Base-by-base conservation (phyloP, 805 yeast genomes). In the Martiniozyma abietophila region DNA sequence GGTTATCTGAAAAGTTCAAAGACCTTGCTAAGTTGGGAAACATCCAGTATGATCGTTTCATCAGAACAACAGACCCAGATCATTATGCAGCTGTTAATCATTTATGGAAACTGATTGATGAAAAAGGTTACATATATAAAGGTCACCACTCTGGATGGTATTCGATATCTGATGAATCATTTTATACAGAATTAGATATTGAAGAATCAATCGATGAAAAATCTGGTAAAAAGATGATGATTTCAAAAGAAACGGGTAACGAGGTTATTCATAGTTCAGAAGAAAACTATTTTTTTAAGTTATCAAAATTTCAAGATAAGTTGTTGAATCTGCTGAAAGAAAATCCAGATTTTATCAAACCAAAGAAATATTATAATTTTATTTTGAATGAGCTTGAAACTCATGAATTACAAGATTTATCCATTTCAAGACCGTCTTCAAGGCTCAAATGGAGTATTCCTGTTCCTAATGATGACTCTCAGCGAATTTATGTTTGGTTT, bases 131-230 rank as follows among this genome's bases (percentile, higher is more conserved):
- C 44, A 81, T 92, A 2, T 85, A 85, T 52, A 71, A 79, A 51
- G 96, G 95, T 6, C 62, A 69, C 20, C 98, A 92, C 53, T 58
- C 71, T 31, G 98, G 98, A 2, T 92, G 97, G 97, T 92, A 92
- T 52, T 83, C 94, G 6, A 64, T 89, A 6, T 80, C 94, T 31
- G 98, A 92, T 51, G 98, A 92, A 58, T 80, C 96, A 2, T 92
- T 92, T 50, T 89, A 84, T 48, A 82, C 97, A 0, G 94, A 79
- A 41, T 58, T 73, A 2, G 95, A 86, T 53, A 74, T 84, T 18
- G 70, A 65, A 35, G 67, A 64, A 16, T 32, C 55, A 8, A 48
- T 48, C 35, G 47, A 54, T 39, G 50, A 53, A 12, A 44, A 47
- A 10, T 49, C 64, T 43, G 63, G 61, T 4, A 40, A 48, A 20